Evolutionary conservation across 805 yeast species (phyloP).

Genomic region (Saccharomycopsis selenospora): DNA sequence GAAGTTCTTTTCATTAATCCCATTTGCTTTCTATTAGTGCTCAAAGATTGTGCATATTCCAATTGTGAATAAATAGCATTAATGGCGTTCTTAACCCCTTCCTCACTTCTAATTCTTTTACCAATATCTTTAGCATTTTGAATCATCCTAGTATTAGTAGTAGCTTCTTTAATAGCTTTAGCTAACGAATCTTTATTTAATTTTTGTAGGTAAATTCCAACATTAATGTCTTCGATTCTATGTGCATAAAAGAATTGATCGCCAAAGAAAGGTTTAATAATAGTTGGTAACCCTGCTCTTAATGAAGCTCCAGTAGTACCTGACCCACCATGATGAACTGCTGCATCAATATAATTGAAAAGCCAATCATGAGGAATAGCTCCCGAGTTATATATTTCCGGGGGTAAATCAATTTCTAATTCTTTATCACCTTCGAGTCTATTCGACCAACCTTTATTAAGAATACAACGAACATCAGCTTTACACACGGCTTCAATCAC

Average conservation of each 20-base stretch:
- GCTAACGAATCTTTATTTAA: constrained; percentile 57
- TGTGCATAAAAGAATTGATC: constrained; percentile 91
- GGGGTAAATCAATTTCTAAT: constrained; percentile 47
- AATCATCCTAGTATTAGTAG: constrained; percentile 59
- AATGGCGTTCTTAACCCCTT: constrained; percentile 76
- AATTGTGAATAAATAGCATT: constrained; percentile 70
- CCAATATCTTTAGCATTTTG: constrained; percentile 62
- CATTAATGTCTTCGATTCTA: constrained; percentile 84
- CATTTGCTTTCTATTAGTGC: background rate
- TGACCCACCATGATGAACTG: constrained; percentile 96
- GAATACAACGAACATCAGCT: constrained; percentile 78
- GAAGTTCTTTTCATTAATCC: background rate
- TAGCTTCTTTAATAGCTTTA: constrained; percentile 61
- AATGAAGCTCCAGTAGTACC: constrained; percentile 94
- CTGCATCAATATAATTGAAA: constrained; percentile 82
- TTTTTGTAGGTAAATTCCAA: constrained; percentile 64
- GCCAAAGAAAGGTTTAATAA: constrained; percentile 92
- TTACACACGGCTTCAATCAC: constrained; percentile 70
- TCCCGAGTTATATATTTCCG: constrained; percentile 61
- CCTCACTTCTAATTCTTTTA: constrained; percentile 55
- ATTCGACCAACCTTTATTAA: constrained; percentile 95
- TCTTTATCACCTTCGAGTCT: constrained; percentile 39
- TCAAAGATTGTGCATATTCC: constrained; percentile 61
- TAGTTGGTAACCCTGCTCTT: constrained; percentile 79
- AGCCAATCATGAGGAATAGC: constrained; percentile 91